Conservation (phyloP, 2,329 filamentous ascomycete genomes). For the Fusarium redolens region DNA sequence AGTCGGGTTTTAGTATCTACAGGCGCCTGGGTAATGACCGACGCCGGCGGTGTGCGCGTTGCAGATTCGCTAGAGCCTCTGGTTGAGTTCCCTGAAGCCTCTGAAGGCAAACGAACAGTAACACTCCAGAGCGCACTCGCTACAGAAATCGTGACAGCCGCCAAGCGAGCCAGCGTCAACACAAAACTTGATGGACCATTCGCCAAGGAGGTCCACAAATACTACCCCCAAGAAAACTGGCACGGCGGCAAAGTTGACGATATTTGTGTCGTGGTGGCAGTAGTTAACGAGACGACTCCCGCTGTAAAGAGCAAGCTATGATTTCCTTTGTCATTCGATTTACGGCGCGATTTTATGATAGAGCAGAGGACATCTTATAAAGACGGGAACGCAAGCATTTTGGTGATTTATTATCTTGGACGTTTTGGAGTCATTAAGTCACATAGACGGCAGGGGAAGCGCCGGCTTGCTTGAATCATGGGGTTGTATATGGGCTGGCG, state of each 20-base stretch:
- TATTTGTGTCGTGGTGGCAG: constrained; percentile 85
- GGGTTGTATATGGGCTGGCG: constrained; percentile 38
- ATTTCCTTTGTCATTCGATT: constrained; percentile 29
- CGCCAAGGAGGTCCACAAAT: constrained; percentile 90
- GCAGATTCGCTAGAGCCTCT: constrained; percentile 67
- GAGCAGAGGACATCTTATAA: constrained; percentile 40
- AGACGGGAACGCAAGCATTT: constrained; percentile 44
- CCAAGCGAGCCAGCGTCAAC: constrained; percentile 87
- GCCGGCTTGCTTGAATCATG: constrained; percentile 29
- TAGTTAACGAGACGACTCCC: constrained; percentile 74
- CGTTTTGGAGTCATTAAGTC: constrained; percentile 44
- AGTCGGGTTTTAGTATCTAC: constrained; percentile 78
- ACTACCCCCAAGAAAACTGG: constrained; percentile 88
- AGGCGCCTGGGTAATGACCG: constrained; percentile 78
- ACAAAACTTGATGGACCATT: constrained; percentile 89
- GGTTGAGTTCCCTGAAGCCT: constrained; percentile 45
- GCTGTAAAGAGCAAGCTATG: constrained; percentile 50
- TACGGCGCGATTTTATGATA: constrained; percentile 40
- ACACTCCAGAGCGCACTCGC: constrained; percentile 84
- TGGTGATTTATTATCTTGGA: constrained; percentile 35
- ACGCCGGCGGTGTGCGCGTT: constrained; percentile 70
- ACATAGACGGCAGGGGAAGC: constrained; percentile 28
- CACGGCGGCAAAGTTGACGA: constrained; percentile 95
- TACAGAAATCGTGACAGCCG: constrained; percentile 80
- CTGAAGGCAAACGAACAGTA: constrained; percentile 46